Evolutionary conservation across 1,284 basidiomycete genomes (phyloP).

Genomic region (Rhodotorula sp.): DNA sequence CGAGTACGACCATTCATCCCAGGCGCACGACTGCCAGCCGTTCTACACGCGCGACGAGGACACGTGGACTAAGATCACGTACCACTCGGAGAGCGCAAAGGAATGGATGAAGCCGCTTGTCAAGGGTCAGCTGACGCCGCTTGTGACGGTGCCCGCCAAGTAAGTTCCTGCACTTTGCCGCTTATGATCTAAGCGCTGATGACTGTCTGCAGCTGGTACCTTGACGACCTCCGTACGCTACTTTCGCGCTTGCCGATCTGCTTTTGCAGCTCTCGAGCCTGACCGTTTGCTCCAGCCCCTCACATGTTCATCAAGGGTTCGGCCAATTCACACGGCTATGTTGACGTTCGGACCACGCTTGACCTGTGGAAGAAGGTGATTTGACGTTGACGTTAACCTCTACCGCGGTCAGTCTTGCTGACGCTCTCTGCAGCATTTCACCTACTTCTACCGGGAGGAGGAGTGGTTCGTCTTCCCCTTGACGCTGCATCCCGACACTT

Average conservation of each 20-base stretch:
- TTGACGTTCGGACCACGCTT: slow-evolving; percentile 68
- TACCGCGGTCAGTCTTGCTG: background rate
- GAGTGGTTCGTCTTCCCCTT: slow-evolving; percentile 58
- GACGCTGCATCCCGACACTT: slow-evolving; percentile 71
- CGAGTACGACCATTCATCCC: slow-evolving; percentile 70
- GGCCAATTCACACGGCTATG: slow-evolving; percentile 69
- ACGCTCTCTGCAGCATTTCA: slow-evolving; percentile 57
- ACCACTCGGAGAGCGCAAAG: slow-evolving; percentile 57
- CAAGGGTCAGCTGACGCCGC: slow-evolving; percentile 65
- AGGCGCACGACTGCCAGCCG: slow-evolving; percentile 54
- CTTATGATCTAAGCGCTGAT: background rate
- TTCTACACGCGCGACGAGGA: slow-evolving; percentile 60
- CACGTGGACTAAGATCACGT: slow-evolving; percentile 67
- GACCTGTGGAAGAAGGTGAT: slow-evolving; percentile 34
- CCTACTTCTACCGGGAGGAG: slow-evolving; percentile 67
- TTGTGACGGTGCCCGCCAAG: slow-evolving; percentile 59
- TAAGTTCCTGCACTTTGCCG: slow-evolving; percentile 51
- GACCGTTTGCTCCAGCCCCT: slow-evolving; percentile 61
- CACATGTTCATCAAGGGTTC: slow-evolving; percentile 73
- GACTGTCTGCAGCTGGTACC: slow-evolving; percentile 7
- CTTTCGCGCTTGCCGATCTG: background rate
- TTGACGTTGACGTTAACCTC: too few species aligned
- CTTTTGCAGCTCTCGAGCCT: too few species aligned
- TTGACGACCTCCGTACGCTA: background rate
- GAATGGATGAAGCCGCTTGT: slow-evolving; percentile 75